Conservation (phyloP, 306 rosid species). For the Fagus crenata region DNA sequence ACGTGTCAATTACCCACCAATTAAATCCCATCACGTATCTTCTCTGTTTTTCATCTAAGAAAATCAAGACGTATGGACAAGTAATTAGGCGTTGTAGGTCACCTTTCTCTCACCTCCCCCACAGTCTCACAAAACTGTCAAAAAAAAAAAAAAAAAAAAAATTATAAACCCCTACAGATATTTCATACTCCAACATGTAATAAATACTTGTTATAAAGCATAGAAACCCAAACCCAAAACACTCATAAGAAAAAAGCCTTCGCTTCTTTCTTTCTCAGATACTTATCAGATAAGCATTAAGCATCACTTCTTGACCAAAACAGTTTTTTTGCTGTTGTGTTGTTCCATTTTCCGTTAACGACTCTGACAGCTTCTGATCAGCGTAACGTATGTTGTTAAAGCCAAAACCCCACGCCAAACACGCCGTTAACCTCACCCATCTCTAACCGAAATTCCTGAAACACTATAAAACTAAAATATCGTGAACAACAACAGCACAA, state of each 20-base stretch:
- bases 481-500: not conserved
- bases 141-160: not conserved
- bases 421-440: slow-evolving; percentile 5
- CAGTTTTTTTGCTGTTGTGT: too few relatives aligned
- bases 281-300: too few relatives aligned
- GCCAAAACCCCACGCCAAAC: not conserved
- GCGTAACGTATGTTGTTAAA: not conserved
- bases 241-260: not conserved
- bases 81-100: slow-evolving; percentile 70
- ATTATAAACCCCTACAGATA: not conserved
- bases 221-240: not conserved
- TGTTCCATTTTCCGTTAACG: too few relatives aligned
- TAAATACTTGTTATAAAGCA: not conserved
- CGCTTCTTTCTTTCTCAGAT: not conserved
- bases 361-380: not conserved
- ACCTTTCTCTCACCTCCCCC: slow-evolving; percentile 59
- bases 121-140: slow-evolving; percentile 14
- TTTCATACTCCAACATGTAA: too few relatives aligned
- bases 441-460: not conserved
- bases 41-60: not conserved
- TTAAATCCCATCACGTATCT: slow-evolving; percentile 27
- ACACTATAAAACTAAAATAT: too few relatives aligned
- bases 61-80: slow-evolving; percentile 30
- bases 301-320: too few relatives aligned
- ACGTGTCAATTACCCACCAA: slow-evolving; percentile 40